Conservation (phyloP, 345 rosid genomes). For the Carallia pectinifolia region DNA sequence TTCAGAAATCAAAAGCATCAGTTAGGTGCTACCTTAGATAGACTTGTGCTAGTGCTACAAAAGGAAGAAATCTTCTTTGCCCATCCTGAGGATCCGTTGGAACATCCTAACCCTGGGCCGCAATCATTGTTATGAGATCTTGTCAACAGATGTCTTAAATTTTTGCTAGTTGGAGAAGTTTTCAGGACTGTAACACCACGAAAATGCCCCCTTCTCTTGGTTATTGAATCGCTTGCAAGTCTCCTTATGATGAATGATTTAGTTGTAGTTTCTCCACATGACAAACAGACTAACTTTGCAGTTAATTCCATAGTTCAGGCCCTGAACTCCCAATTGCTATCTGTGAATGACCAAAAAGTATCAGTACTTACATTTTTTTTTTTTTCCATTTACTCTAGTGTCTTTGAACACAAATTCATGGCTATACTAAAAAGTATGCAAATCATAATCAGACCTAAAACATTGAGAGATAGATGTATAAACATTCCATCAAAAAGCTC, state of each 20-base stretch:
- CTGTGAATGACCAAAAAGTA: constrained; percentile 16
- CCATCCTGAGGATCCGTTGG: constrained; percentile 35
- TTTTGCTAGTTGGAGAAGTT: constrained; percentile 32
- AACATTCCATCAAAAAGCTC: neutral
- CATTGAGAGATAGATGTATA: neutral
- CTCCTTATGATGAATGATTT: constrained; percentile 32
- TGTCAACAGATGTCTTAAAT: constrained; percentile 27
- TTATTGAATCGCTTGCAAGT: constrained; percentile 23
- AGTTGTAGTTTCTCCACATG: constrained; percentile 37
- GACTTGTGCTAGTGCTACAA: constrained; percentile 11
- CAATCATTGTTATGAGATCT: constrained; percentile 18
- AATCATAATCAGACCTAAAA: neutral
- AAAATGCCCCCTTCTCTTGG: constrained; percentile 31
- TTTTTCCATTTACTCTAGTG: neutral
- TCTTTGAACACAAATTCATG: neutral
- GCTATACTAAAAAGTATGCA: neutral
- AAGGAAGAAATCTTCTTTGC: constrained; percentile 34
- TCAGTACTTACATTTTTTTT: neutral
- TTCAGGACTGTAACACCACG: constrained; percentile 34
- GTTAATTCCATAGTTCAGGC: constrained; percentile 55
- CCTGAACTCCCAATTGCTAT: constrained; percentile 29
- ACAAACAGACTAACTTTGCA: constrained; percentile 43
- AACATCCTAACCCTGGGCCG: constrained; percentile 30
- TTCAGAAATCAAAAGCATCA: constrained; percentile 9
- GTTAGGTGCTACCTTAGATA: constrained; percentile 35